These are phyloP conservation scores for Auricularia sp. DNA, from an alignment of 768 basidiomycete genomes.

Conservation along the genomic window DNA sequence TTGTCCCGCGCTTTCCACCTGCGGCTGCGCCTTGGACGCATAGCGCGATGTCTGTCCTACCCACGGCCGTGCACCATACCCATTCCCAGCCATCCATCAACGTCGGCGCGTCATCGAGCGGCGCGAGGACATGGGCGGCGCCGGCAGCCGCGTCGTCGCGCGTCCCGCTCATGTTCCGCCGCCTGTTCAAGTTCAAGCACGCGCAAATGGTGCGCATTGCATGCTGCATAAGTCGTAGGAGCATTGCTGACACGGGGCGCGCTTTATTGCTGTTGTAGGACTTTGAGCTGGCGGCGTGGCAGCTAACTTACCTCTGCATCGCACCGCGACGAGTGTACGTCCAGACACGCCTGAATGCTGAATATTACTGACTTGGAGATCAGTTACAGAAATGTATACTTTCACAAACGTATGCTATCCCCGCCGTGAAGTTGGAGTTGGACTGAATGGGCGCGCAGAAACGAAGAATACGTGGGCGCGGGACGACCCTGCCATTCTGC, in stretches of 20 bases:
- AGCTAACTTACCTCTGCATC: constrained; percentile 86
- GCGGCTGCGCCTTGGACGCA: neutral
- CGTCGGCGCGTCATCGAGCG: constrained; percentile 9
- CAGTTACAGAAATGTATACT: constrained; percentile 93
- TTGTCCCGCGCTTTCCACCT: too few species aligned
- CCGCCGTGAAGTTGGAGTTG: neutral
- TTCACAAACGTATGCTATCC: constrained; percentile 68
- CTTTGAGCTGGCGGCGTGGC: constrained; percentile 95
- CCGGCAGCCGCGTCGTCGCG: constrained; percentile 35
- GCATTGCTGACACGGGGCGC: neutral
- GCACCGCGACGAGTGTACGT: constrained; percentile 84
- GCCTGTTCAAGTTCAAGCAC: constrained; percentile 68
- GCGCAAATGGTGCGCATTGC: constrained; percentile 66
- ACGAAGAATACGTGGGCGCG: constrained; percentile 98
- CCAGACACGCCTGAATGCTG: neutral
- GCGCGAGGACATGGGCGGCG: constrained; percentile 6
- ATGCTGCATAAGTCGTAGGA: neutral
- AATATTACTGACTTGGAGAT: constrained; percentile 1
- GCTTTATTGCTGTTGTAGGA: constrained; percentile 42
- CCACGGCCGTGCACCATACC: constrained; percentile 15
- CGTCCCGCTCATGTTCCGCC: constrained; percentile 69
- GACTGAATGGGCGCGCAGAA: constrained; percentile 37
- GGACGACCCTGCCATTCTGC: constrained; percentile 91
- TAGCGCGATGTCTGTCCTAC: constrained; percentile 23
- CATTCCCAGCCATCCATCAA: constrained; percentile 10